Conservation (phyloP, 2,329 filamentous ascomycete genomes). For the Sclerotinia minor region DNA sequence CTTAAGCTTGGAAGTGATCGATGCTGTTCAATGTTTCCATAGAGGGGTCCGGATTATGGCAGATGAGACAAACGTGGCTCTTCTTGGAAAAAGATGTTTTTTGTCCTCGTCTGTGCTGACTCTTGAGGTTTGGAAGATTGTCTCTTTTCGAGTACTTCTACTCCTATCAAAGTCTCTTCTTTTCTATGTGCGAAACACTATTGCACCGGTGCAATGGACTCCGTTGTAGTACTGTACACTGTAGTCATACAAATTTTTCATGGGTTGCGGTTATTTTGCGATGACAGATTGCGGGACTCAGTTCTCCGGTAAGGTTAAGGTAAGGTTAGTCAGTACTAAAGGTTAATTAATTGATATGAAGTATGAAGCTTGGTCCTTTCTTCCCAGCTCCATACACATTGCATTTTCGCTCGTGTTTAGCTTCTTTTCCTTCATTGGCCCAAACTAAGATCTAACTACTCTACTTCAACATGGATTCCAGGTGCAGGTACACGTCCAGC, state of each 20-base stretch:
- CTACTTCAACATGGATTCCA: not conserved
- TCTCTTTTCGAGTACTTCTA: not conserved
- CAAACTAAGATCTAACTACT: not conserved
- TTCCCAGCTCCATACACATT: not conserved
- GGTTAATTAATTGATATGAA: too few species aligned
- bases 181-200: not conserved
- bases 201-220: not conserved
- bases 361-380: conserved; percentile 7
- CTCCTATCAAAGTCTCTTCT: not conserved
- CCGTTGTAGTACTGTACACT: not conserved
- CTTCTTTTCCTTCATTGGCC: conserved; percentile 6
- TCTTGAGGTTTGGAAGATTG: not conserved
- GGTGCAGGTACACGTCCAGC: not conserved
- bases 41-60: conserved; percentile 9
- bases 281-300: conserved; percentile 10
- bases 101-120: not conserved
- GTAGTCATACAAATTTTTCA: not conserved
- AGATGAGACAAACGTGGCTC: conserved; percentile 21
- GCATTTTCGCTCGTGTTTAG: not conserved
- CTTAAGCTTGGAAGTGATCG: not conserved
- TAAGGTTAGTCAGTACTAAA: too few species aligned
- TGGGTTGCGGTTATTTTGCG: not conserved
- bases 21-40: not conserved
- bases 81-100: not conserved
- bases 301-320: not conserved